Base-by-base conservation (phyloP, 164 flowering plant genomes). In the Piper betle region DNA sequence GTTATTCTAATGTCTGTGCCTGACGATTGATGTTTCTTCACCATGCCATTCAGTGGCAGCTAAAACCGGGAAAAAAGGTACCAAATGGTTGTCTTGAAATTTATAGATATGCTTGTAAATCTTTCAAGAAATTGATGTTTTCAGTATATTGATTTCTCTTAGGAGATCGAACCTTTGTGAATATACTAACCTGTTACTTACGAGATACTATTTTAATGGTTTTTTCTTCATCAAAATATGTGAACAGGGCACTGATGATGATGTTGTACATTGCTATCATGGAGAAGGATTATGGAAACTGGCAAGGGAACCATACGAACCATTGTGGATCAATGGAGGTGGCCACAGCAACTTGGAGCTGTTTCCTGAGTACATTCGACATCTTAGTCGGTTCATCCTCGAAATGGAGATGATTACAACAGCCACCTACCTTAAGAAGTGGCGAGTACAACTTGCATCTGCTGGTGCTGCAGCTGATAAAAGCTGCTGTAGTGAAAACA, bases 301-400 rank as follows among this genome's bases (percentile, higher is more conserved):
- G 81, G 80, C 95, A 19, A 78, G 78, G 63, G 93, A 88, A 19
- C 88, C 96, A 20, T 91, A 84, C 53, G 98, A 91, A 61, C 98
- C 98, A 13, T 57, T 91, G 25, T 91, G 98, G 96, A 87, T 88
- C 19, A 88, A 88, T 72, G 96, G 98, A 42, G 96, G 98, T 16
- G 96, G 96, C 3, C 98, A 91, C 71, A 86, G 96, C 83, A 87
- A 91, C 80, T 69, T 91, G 74, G 97, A 91, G 78, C 79, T 91
- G n/a, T 91, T 83, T 64, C 97, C 97, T 5, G 97, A 91, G 62
- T 91, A 88, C 79, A 81, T 86, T 46, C 87, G 87, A 65, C 97
- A 91, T 62, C 82, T 91, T 11, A 76, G 75, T 76, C 74, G 67
- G 63, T 91, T 83, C 61, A 61, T 91, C 64, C 80, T 70, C 17